A percentile compares a stretch with the other conserved stretches of the same genome.
These are phyloP conservation scores for Tympanopsis confertula DNA, from an alignment of 2,329 filamentous ascomycete species.

Conservation along the genomic window DNA sequence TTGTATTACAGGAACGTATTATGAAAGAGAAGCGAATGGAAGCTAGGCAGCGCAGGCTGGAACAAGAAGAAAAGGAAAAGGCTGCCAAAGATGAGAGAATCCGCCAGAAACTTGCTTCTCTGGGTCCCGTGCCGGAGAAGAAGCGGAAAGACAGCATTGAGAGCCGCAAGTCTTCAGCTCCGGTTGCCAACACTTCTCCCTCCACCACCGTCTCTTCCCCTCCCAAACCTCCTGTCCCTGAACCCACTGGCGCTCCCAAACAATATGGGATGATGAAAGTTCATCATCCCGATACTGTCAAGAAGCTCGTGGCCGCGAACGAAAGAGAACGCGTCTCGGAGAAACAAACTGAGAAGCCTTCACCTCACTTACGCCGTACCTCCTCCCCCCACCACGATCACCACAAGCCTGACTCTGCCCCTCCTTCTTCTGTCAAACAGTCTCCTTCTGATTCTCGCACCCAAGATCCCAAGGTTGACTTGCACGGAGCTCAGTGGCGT, in stretches of 20 bases:
- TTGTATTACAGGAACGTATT: conserved; percentile 43
- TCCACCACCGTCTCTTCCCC: conserved; percentile 27
- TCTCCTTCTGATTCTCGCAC: too few relatives aligned
- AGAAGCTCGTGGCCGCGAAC: conserved; percentile 23
- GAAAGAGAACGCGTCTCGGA: conserved; percentile 20
- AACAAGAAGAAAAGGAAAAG: conserved; percentile 42
- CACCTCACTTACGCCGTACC: background rate
- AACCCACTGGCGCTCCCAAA: conserved; percentile 41
- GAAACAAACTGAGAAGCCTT: conserved; percentile 2
- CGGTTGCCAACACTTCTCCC: conserved; percentile 2
- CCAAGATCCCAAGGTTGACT: conserved; percentile 15
- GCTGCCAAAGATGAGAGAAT: conserved; percentile 45
- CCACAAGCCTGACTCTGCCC: too few relatives aligned
- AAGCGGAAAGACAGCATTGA: conserved; percentile 7
- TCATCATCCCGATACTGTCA: conserved; percentile 40
- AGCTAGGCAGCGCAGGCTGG: conserved; percentile 37
- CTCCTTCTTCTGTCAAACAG: too few relatives aligned
- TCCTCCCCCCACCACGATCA: too few relatives aligned
- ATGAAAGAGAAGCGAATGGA: conserved; percentile 48
- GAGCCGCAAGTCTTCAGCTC: conserved; percentile 5
- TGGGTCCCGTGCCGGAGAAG: conserved; percentile 29
- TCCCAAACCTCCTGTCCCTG: conserved; percentile 44
- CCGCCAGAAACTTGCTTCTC: conserved; percentile 38
- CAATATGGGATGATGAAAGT: conserved; percentile 54
- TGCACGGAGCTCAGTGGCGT: conserved; percentile 21